Evolutionary conservation across 306 rosid species (phyloP), one percentile per base, ranked within the genome.

Genomic region (Cyamopsis tetragonoloba): DNA sequence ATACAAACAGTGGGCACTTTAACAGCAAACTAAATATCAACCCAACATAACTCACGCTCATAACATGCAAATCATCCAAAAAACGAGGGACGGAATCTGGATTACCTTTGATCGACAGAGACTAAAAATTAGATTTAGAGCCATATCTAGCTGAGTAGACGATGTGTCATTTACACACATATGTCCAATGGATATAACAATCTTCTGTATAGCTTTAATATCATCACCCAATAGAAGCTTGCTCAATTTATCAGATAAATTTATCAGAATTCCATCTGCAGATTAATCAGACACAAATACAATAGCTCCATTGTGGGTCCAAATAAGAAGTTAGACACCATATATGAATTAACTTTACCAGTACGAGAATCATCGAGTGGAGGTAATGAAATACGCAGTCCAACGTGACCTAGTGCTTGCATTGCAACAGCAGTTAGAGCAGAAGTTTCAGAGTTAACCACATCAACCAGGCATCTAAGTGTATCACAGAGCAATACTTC

Each of bases 361-460:
- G 96, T 66, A 79, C 43, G 67, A 60, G 95, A 89, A 68, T 77
- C 86, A 72, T 43, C 27, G 59, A 88, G 66, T 59, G 80, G 73
- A 42, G 98, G 98, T 81, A 92, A 81, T 22, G 96, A 74, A 74
- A 71, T 66, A 55, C 88, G 81, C 73, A 92, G 73, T 63, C 96
- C 98, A 76, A 92, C 83, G 79, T 92, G 98, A 70, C 98, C 98
- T 18, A 92, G 66, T 15, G 96, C 98, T 82, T 92, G 96, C 91
- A 89, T 83, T 38, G 96, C 96, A 66, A 88, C 87, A 55, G 96
- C 83, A 63, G 96, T 91, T 39, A 92, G 72, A 32, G 83, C 73
- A 11, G 96, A 85, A 55, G 86, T 84, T 81, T 92, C 98, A 55
- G 89, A 83, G 55, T 59, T 84, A 78, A 88, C 93, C 71, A 86